These are phyloP conservation scores for Nasturtium officinale DNA, from an alignment of 345 rosid species.

Conservation along the genomic window DNA sequence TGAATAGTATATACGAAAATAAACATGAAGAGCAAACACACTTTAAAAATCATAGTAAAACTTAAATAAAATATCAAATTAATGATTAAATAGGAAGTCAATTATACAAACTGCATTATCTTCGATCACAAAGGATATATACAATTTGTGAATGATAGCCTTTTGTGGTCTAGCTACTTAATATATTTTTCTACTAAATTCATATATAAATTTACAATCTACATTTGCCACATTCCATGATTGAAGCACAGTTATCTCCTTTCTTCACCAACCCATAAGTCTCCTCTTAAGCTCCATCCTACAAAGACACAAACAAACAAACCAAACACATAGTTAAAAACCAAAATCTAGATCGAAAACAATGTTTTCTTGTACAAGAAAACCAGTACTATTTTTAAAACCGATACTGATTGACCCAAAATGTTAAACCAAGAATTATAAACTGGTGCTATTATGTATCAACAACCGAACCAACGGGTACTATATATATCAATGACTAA, in stretches of 20 bases:
- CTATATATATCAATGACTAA: neutral
- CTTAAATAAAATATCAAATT: neutral
- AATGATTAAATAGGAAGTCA: neutral
- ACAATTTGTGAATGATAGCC: slow-evolving; percentile 6
- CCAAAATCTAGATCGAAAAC: slow-evolving; percentile 1
- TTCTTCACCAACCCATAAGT: slow-evolving; percentile 45
- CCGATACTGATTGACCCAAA: neutral
- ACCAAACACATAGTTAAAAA: slow-evolving; percentile 1
- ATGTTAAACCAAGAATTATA: neutral
- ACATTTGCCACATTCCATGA: slow-evolving; percentile 13
- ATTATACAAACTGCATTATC: neutral
- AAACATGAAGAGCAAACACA: neutral
- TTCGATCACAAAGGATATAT: neutral
- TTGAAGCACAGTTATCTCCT: slow-evolving; percentile 16
- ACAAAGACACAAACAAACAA: slow-evolving; percentile 27
- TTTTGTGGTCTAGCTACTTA: neutral
- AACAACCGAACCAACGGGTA: neutral
- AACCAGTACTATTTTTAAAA: too few species aligned
- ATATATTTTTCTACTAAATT: neutral
- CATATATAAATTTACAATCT: neutral
- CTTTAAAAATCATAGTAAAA: neutral
- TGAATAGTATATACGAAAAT: neutral
- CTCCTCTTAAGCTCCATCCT: slow-evolving; percentile 79
- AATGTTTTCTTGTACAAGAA: neutral
- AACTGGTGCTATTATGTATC: neutral